Evolutionary conservation across 2,329 filamentous ascomycete genomes (phyloP), one percentile per base, ranked within the genome.

Genomic region (Bretziella fagacearum): DNA sequence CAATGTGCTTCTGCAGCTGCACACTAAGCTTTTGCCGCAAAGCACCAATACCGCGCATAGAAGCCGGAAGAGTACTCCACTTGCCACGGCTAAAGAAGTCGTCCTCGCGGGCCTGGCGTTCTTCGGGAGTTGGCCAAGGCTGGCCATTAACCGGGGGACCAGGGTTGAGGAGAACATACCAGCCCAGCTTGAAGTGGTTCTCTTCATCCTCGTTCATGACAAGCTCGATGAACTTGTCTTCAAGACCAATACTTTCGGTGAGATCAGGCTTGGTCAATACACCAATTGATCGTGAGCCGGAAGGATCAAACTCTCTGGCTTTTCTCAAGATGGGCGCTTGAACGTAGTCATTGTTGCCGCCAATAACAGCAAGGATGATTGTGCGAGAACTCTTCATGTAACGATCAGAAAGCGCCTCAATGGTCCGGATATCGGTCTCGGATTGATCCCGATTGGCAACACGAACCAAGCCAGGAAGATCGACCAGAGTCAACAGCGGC

Each of bases 401-500:
- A 23, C 63, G 63, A 6, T 71, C 67, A 8, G 67, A 70, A 2
- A 77, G 58, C 0, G 62, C 53, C 25, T 70, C 66, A 42, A 76
- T 71, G 2, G 70, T 67, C 50, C 65, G 60, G 47, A 71, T 70
- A 36, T 75, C 73, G 18, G 65, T 60, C 25, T 65, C 62, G 1
- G 68, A 71, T 55, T 76, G 70, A 46, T 70, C 65, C 25, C 65
- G 62, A 51, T 69, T 73, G 53, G 66, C 66, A 6, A 73, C 68
- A 26, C 66, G 63, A 23, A 77, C 69, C 1, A 79, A 59, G 1
- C 75, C 74, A 0, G 74, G 75, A 27, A 79, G 62, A 57, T 79
- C 75, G 6, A 79, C 72, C 1, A 79, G 63, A 0, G 73, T 79
- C 36, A 79, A 58, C 13, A 78, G 64, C 1, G 73, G 72, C 61